Evolutionary conservation across 208 protist species (phyloP), one percentile per base, ranked within the genome.

Genomic region (Leishmania martiniquensis): DNA sequence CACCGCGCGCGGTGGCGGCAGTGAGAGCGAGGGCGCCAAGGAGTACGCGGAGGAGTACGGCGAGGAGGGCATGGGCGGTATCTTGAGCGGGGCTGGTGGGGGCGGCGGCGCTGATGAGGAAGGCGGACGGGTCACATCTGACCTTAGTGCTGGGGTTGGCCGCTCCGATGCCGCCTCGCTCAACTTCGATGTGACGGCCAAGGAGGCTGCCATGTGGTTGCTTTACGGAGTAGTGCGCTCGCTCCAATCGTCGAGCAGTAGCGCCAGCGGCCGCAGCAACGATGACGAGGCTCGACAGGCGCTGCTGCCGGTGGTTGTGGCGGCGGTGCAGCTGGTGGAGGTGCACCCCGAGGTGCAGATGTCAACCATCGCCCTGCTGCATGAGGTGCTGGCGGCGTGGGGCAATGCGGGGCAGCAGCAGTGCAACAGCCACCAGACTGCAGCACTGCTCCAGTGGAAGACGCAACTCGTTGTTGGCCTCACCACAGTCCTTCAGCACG

Each of bases 301-400:
- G 2, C 63, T 85, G 45, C 78, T 91, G 72, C 72, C 86, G 29
- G 72, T 92, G 37, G 80, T 89, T 13, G 86, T 95, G 29, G 71
- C 83, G 20, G 85, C 85, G 2, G 84, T 85, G 44, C 85, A 88
- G 70, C 78, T 91, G 22, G 89, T 88, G 51, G 91, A 93, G 70
- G 81, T 88, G 65, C 85, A 84, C 67, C 91, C 91, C 37, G 82
- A 86, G 69, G 83, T 93, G 60, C 83, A 93, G 51, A 67, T 77
- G 25, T 76, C 89, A 3, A 86, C 89, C 0, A 82, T 82, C 17
- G 74, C 87, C 37, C 80, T 91, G 32, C 81, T 93, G 22, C 83
- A 75, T 17, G 72, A 79, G 34, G 75, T 88, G 29, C 55, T 90
- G 47, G 69, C 68, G 12, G 63, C 70, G 83, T 84, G 75, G 76